Base-by-base conservation (phyloP, 495 filamentous ascomycete species). In the Hypoxylon lienhwacheense region DNA sequence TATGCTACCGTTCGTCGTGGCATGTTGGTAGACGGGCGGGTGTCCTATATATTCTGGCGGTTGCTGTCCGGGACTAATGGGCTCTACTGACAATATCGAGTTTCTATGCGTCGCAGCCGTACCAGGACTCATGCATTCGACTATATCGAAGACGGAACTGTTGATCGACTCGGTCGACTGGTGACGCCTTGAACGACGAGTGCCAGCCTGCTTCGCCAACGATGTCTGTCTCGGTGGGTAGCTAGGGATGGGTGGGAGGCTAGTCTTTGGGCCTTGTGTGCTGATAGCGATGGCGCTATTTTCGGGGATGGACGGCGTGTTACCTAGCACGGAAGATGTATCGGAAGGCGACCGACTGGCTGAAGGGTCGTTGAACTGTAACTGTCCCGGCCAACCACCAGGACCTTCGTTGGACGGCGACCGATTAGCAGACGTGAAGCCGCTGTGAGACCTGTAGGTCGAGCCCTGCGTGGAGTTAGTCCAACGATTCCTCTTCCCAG, bases 101-200 rank as follows among this genome's bases (percentile, higher is more conserved):
- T 39, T 51, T 20, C 54, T 49, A 19, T 50, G 40, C 12, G 39
- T 16, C 1, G 37, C 24, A 10, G 50, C 10, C 16, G 45, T 51
- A 16, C 46, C 49, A 12, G 57, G 47, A 14, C 51, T 53, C 50
- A 65, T 51, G 16, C 54, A 60, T 12, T 67, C 65, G 21, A 67
- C 46, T 7, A 67, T 42, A 21, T 67, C 65, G 10, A 67, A 67
- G 14, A 67, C 65, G 16, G 65, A 67, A 48, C 65, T 67, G 49
- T 67, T 67, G 11, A 67, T 61, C 3, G 65, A 67, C 44, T 67
- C 65, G 17, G 65, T 65, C 17, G 65, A 67, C 15, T 55, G 62
- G 29, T 41, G 55, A 10, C 59, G 61, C 21, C 42, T 53, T 4
- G 57, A 47, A 29, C 53, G 64, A 47, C 40, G 62, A 48, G 15